Percentiles rank a stretch among this genome's conserved stretches.
Conservation (phyloP, 768 basidiomycete species). For the Suillus brevipes region DNA sequence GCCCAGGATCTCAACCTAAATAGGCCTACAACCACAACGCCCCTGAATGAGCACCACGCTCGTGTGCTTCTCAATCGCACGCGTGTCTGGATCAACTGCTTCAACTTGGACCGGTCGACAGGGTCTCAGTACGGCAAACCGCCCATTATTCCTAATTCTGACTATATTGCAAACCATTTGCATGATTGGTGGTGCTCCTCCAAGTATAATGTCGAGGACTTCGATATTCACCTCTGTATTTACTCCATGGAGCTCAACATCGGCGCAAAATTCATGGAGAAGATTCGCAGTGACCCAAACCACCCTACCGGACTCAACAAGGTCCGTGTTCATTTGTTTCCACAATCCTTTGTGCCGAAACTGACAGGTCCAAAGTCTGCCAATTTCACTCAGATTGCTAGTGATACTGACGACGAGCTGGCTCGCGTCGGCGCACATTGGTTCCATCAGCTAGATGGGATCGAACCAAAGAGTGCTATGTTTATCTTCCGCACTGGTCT, state of each 20-base stretch:
- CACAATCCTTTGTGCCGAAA: not conserved
- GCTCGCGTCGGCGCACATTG: slow-evolving; percentile 54
- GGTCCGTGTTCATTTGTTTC: slow-evolving; percentile 35
- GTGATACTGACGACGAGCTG: slow-evolving; percentile 70
- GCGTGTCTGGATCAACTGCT: slow-evolving; percentile 87
- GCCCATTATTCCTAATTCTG: slow-evolving; percentile 72
- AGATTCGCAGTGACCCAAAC: slow-evolving; percentile 71
- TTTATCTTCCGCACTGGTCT: slow-evolving; percentile 62
- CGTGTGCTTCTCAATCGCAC: slow-evolving; percentile 89
- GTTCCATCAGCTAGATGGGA: slow-evolving; percentile 50
- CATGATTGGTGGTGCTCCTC: slow-evolving; percentile 72
- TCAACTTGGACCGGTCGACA: slow-evolving; percentile 87
- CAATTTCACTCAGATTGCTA: slow-evolving; percentile 64
- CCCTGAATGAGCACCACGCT: slow-evolving; percentile 76
- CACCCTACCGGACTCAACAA: slow-evolving; percentile 78
- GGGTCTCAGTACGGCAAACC: slow-evolving; percentile 88
- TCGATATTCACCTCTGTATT: slow-evolving; percentile 78
- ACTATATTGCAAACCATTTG: slow-evolving; percentile 74
- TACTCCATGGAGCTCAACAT: slow-evolving; percentile 76
- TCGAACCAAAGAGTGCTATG: slow-evolving; percentile 54
- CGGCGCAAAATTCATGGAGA: slow-evolving; percentile 56
- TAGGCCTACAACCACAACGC: slow-evolving; percentile 68
- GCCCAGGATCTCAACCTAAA: slow-evolving; percentile 91
- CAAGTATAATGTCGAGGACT: slow-evolving; percentile 64
- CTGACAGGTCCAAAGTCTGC: slow-evolving; percentile 44